These are phyloP conservation scores for Secale cereale DNA, from an alignment of 176 grass and related monocot genomes.

Conservation along the genomic window DNA sequence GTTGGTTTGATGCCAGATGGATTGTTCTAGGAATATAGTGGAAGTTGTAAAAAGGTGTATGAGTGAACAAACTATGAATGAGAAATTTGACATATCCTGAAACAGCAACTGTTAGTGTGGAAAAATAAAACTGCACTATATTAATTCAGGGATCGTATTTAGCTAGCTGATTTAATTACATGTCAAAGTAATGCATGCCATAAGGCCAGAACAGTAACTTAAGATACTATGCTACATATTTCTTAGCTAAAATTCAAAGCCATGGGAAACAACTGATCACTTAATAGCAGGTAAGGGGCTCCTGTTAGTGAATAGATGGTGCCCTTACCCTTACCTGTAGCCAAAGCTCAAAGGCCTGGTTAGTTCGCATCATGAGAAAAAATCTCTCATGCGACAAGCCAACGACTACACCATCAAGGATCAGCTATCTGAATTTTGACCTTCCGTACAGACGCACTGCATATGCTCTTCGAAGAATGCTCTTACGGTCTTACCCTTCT, in stretches of 20 bases:
- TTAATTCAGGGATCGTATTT: not conserved
- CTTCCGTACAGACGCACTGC: not conserved
- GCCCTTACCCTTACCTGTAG: conserved; percentile 16
- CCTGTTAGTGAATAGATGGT: not conserved
- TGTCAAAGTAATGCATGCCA: not conserved
- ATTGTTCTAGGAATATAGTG: not conserved
- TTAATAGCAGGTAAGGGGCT: conserved; percentile 11
- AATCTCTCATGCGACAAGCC: not conserved
- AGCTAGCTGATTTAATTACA: not conserved
- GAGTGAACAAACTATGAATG: not conserved
- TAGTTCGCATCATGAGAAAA: not conserved
- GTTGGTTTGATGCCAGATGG: conserved; percentile 21
- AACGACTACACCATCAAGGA: not conserved
- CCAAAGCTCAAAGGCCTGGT: not conserved
- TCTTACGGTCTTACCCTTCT: conserved; percentile 28
- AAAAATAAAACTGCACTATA: not conserved
- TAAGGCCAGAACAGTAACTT: not conserved
- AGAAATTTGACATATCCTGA: not conserved
- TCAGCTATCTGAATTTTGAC: conserved; percentile 10
- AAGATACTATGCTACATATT: not conserved
- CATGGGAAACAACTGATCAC: conserved; percentile 11
- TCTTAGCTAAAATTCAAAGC: conserved; percentile 1
- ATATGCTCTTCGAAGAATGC: not conserved
- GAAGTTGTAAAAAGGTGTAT: not conserved
- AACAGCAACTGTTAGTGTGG: not conserved